Conservation (phyloP, 371 early-diverging fungal genomes). For the Saksenaea vasiformis region DNA sequence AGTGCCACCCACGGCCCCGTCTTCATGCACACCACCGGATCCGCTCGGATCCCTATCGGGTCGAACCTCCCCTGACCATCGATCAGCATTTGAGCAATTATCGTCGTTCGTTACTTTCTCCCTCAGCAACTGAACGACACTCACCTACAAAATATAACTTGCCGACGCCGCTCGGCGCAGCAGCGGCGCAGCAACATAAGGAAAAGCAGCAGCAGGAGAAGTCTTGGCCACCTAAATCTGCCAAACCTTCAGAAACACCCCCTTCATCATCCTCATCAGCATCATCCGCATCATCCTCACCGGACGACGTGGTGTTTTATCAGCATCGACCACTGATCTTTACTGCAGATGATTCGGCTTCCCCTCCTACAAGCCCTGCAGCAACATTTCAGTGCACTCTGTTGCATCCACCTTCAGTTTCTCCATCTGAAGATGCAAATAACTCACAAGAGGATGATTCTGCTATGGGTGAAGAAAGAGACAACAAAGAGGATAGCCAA, state of each 20-base stretch:
- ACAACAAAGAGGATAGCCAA: background rate
- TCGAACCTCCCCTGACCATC: conserved; percentile 46
- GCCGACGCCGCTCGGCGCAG: conserved; percentile 21
- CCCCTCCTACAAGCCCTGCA: conserved; percentile 8
- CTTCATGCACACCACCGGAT: conserved; percentile 49
- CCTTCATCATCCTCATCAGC: conserved; percentile 4
- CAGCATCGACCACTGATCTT: conserved; percentile 21
- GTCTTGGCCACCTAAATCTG: background rate
- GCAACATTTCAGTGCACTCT: conserved; percentile 1
- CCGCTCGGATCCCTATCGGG: conserved; percentile 34
- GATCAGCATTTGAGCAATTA: conserved; percentile 46
- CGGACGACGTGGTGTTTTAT: conserved; percentile 14
- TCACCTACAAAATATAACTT: conserved; percentile 21
- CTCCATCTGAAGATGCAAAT: background rate
- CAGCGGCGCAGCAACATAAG: conserved; percentile 16
- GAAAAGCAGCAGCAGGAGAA: conserved; percentile 1
- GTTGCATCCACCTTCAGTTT: conserved; percentile 3
- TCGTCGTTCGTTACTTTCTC: conserved; percentile 12
- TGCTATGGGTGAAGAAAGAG: background rate
- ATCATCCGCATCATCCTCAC: conserved; percentile 3
- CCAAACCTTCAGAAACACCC: conserved; percentile 4
- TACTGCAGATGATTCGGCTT: background rate
- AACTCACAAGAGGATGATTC: background rate
- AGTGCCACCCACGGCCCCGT: conserved; percentile 30
- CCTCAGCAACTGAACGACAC: conserved; percentile 4